phyloP scores from a whole-genome alignment of 2,329 filamentous ascomycete genomes.

The Fusarium sp. region DNA sequence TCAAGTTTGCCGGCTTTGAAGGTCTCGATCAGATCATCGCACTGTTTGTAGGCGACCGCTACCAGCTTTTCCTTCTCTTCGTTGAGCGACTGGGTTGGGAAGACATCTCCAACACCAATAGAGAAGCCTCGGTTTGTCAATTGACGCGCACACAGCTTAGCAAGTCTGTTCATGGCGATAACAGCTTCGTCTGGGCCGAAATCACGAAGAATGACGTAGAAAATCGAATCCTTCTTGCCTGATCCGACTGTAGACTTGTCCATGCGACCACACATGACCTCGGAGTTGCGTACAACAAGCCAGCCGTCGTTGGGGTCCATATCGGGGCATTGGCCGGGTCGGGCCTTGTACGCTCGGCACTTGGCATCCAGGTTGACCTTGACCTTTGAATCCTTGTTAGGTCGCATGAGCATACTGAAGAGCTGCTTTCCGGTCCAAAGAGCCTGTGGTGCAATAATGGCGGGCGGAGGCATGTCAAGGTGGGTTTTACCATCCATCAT shows the following conservation, averaged over 20 bases:
- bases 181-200: conserved; percentile 92
- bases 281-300: conserved; percentile 93
- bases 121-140: conserved; percentile 94
- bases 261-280: conserved; percentile 97
- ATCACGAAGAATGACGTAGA: conserved; percentile 96
- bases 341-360: conserved; percentile 82
- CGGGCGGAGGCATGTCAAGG: conserved; percentile 87
- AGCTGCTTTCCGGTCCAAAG: conserved; percentile 98
- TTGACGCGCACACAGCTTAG: conserved; percentile 89
- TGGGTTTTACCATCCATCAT: conserved; percentile 87
- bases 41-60: conserved; percentile 80
- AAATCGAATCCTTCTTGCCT: conserved; percentile 97
- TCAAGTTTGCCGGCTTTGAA: conserved; percentile 85
- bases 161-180: conserved; percentile 91
- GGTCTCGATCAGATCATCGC: conserved; percentile 83
- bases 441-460: conserved; percentile 85
- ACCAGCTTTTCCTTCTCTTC: conserved; percentile 82
- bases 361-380: conserved; percentile 93
- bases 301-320: conserved; percentile 91
- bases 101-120: conserved; percentile 95
- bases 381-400: conserved; percentile 85
- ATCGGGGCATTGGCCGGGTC: conserved; percentile 68
- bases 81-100: conserved; percentile 78
- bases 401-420: conserved; percentile 91
- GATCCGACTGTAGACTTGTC: conserved; percentile 98